phyloP scores from a whole-genome alignment of 768 basidiomycete genomes.

The Boletellus ananas region DNA sequence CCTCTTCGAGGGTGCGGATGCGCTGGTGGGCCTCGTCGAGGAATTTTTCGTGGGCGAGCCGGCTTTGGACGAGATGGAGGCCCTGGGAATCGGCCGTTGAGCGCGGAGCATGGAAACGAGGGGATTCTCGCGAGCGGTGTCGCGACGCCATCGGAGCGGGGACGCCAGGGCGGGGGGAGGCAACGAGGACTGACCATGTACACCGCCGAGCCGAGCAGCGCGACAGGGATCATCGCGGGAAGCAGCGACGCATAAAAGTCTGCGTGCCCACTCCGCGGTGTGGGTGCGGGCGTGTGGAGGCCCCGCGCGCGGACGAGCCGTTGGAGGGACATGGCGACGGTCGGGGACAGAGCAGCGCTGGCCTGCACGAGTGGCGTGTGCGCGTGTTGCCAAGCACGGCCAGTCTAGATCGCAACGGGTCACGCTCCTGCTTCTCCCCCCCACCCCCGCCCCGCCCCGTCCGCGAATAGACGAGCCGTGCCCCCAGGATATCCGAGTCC shows the following conservation, averaged over 20 bases:
- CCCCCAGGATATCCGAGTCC: no score
- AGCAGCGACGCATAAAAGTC: conserved; percentile 65
- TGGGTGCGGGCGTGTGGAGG: conserved; percentile 7
- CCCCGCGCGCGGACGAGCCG: neutral
- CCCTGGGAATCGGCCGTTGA: conserved; percentile 40
- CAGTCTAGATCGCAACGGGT: neutral
- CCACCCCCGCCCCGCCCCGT: no score
- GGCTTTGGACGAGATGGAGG: conserved; percentile 59
- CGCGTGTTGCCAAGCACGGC: no score
- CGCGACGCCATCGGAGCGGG: no score
- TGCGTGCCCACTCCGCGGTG: conserved; percentile 46
- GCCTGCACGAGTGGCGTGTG: no score
- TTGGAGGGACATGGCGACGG: conserved; percentile 7
- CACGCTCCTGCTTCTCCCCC: no score
- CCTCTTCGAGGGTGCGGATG: conserved; percentile 54
- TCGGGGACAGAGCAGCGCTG: neutral
- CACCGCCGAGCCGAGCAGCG: conserved; percentile 72
- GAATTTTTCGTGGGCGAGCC: conserved; percentile 68
- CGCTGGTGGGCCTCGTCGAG: conserved; percentile 56
- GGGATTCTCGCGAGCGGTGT: no score
- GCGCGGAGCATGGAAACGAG: conserved; percentile 2
- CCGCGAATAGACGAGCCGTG: no score
- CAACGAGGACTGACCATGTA: conserved; percentile 53
- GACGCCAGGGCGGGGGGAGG: neutral
- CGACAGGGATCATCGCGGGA: conserved; percentile 76